Base-by-base conservation (phyloP, 108 stramenopile species). In the Skeletonema menzelii region DNA sequence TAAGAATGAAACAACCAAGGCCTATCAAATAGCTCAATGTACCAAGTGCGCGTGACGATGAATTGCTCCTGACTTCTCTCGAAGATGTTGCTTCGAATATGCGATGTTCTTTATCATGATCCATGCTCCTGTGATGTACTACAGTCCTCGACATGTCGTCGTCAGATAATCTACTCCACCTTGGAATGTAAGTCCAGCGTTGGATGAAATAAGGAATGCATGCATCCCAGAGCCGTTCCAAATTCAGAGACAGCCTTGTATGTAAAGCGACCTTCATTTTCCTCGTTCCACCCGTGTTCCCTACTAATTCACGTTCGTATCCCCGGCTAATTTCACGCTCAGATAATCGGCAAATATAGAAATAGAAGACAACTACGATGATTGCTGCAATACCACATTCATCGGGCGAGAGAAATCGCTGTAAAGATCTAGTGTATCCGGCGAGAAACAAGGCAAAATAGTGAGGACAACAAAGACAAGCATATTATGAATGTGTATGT, bases 151-250 rank as follows among this genome's bases (percentile, higher is more conserved):
- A 32, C 20, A 87, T 57, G 35, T 84, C 86, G 38, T 70, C 46
- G 12, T 44, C 63, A 31, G 63, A 77, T 34, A 82, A 72, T 31
- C 80, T 81, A 75, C 84, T 91, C 84, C 90, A 84, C n/a, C 26
- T 65, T 2, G 86, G 75, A 31, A 73, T 47, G 64, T 84, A 87
- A 3, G 71, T 56, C 30, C 63, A 55, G 10, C 72, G 67, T 68
- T 91, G 90, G 19, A 91, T 40, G 69, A 87, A 79, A 28, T 83
- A 61, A 11, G 90, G 90, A 49, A 84, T 84, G 3, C 69, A 56
- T 8, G 63, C 72, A 59, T 87, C 88, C 84, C 86, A 88, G 7
- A 75, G 26, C 46, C 59, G 31, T 27, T 67, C 57, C 24, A 37
- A 19, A 34, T 7, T 19, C 34, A 46, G 30, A 34, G 37, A 10